Base-by-base conservation (phyloP, 1,284 basidiomycete genomes). In the Cryptococcus sp. region DNA sequence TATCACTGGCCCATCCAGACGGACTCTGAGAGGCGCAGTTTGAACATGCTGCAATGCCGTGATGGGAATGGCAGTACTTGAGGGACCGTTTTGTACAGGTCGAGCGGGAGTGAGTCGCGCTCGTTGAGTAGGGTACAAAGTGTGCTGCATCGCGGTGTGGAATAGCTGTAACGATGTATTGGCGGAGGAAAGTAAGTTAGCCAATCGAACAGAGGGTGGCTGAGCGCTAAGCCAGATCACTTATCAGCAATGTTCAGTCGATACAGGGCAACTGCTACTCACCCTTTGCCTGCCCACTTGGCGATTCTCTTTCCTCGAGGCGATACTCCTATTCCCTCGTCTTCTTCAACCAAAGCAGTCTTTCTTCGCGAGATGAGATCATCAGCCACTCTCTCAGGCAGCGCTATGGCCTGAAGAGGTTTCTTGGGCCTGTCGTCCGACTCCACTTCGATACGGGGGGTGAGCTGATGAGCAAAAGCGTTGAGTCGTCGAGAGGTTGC, bases 271-370 rank as follows among this genome's bases (percentile, higher is more conserved):
- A 19, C 19, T 4, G 1, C 8, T 5, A 57, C 69, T 62, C 46
- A 75, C 73, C 68, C 67, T 43, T 60, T 60, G 0, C 68, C 67
- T 41, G 53, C 58, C 67, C 69, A 68, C 52, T 70, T 67, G 19
- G 63, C 53, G 19, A 55, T 54, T 13, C 61, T 62, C 50, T 69
- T 71, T 50, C 66, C 67, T 20, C 70, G 61, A 10, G 73, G 75
- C 23, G 71, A 73, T 5, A 77, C 74, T 3, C 73, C 75, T 10
- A 73, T 51, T 3, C 60, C 73, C 30, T 70, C 72, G 19, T 69
- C 68, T 39, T 66, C 63, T 42, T 64, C 63, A 25, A 40, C 11
- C 13, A 62, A 17, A 19, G 27, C 25, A 8, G 50, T 27, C 23
- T 22, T 52, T 43, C 45, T 62, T 15, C 46, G 50, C 23, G 3